These are phyloP conservation scores for Stemphylium beticola DNA, from an alignment of 2,329 filamentous ascomycete genomes.

Conservation along the genomic window DNA sequence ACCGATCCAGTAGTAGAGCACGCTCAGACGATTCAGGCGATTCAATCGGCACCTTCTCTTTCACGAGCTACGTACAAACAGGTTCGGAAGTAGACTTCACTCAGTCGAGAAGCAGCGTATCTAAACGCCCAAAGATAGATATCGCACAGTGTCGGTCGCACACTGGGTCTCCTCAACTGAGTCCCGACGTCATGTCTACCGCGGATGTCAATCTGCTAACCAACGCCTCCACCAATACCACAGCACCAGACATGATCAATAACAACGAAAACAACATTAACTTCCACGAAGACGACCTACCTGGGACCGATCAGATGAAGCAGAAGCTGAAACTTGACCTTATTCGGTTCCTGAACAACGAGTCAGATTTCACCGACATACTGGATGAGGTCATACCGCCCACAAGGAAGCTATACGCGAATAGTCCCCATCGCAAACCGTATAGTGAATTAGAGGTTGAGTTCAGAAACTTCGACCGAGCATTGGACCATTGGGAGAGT, in stretches of 20 bases:
- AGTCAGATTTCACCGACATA: constrained; percentile 2
- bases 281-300: not conserved
- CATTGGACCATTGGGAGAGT: constrained; percentile 2
- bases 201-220: not conserved
- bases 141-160: not conserved
- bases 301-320: not conserved
- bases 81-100: not conserved
- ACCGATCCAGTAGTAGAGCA: not conserved
- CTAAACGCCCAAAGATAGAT: not conserved
- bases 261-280: not conserved
- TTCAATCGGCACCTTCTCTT: not conserved
- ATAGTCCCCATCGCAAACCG: not conserved
- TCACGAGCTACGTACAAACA: not conserved
- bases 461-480: not conserved
- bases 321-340: constrained; percentile 1
- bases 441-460: not conserved
- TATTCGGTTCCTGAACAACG: not conserved
- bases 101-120: not conserved
- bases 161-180: not conserved
- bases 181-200: not conserved
- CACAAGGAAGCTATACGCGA: not conserved
- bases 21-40: not conserved
- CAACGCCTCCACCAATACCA: not conserved
- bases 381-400: not conserved
- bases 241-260: not conserved